phyloP scores from a whole-genome alignment of 345 rosid species.

The Firmiana major region DNA sequence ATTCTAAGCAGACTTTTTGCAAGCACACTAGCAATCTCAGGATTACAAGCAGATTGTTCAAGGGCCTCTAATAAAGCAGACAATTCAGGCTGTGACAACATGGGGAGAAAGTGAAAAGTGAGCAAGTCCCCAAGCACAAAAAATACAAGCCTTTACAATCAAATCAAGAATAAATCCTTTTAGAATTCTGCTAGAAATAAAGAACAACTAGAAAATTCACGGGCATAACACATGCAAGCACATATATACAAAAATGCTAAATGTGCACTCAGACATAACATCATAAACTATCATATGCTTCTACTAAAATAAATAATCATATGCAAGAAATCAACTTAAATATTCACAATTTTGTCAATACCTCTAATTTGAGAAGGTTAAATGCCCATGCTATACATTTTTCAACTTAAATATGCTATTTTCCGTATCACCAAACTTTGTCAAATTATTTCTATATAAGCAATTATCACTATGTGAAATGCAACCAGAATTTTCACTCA shows the following conservation, averaged over 20 bases:
- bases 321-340: neutral
- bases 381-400: neutral
- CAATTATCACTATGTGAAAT: neutral
- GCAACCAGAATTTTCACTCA: neutral
- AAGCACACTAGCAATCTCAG: slow-evolving; percentile 58
- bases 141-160: neutral
- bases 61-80: slow-evolving; percentile 83
- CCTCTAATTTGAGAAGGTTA: neutral
- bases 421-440: neutral
- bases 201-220: slow-evolving; percentile 1
- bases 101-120: slow-evolving; percentile 5
- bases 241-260: neutral
- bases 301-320: neutral
- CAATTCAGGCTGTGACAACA: slow-evolving; percentile 65
- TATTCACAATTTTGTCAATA: too few species aligned
- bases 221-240: neutral
- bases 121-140: neutral
- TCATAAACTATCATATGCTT: neutral
- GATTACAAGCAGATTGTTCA: slow-evolving; percentile 72
- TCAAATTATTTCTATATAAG: neutral
- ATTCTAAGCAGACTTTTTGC: slow-evolving; percentile 62
- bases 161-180: slow-evolving; percentile 4
- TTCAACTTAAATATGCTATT: neutral
- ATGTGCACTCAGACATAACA: neutral
- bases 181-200: neutral